A percentile compares a stretch with the other conserved stretches of the same genome.
phyloP scores from a whole-genome alignment of 169 alveolate species.

The Plasmodium vivax region DNA sequence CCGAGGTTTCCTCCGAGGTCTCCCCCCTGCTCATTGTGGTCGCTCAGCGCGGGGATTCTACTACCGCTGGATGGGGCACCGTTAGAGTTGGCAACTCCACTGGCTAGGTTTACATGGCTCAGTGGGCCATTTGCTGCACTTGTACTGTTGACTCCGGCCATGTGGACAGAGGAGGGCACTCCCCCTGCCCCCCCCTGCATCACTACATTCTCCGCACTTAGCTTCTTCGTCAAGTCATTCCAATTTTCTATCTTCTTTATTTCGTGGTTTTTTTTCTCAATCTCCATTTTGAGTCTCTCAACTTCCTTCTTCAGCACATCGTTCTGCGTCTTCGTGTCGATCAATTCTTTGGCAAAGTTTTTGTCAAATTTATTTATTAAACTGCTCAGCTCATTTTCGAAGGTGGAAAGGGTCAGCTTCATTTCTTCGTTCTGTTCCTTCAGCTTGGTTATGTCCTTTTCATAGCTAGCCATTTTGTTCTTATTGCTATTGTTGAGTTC shows the following conservation, averaged over 20 bases:
- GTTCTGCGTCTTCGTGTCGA: slow-evolving; percentile 64
- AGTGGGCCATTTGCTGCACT: not conserved
- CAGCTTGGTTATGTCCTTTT: slow-evolving; percentile 62
- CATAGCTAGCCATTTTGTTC: slow-evolving; percentile 45
- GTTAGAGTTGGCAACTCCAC: not conserved
- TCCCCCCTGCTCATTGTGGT: not conserved
- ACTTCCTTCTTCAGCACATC: slow-evolving; percentile 74
- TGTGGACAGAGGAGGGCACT: not conserved
- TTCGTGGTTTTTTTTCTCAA: slow-evolving; percentile 64
- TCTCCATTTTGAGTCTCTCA: slow-evolving; percentile 56
- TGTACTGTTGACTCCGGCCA: not conserved
- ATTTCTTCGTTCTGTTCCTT: slow-evolving; percentile 74
- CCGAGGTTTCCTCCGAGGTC: not conserved
- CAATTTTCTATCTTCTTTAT: slow-evolving; percentile 60
- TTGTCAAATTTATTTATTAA: slow-evolving; percentile 67
- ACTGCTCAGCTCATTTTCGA: slow-evolving; percentile 73
- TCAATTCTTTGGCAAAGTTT: slow-evolving; percentile 73
- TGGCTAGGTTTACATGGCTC: not conserved
- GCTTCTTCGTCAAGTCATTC: slow-evolving; percentile 50
- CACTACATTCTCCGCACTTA: not conserved
- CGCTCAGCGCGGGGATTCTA: not conserved
- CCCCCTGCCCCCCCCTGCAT: not conserved
- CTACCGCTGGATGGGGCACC: not conserved
- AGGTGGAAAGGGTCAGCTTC: slow-evolving; percentile 67
- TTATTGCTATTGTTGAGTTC: slow-evolving; percentile 22